Evolutionary conservation across 768 basidiomycete genomes (phyloP), one percentile per base, ranked within the genome.

Genomic region (Terana coerulea): DNA sequence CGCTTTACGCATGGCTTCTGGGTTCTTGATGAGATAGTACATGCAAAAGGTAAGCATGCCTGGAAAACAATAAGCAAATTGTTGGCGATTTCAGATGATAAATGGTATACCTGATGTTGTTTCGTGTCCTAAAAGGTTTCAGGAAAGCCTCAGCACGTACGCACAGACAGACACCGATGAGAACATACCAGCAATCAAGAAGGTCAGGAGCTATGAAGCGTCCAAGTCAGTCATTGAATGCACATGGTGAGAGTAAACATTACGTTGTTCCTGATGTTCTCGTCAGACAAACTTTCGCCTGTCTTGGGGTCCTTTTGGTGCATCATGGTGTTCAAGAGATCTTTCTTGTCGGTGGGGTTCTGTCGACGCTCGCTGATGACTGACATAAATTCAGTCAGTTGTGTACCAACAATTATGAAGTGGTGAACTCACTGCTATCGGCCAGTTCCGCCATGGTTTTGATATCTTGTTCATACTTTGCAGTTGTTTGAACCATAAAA

Each of bases 271-370:
- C 67, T 58, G 25, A 79, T 78, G 21, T 67, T 72, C 44, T 73
- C 67, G 35, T 74, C 71, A 0, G 70, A 61, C 45, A 79, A 60
- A 8, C 60, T 55, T 44, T 72, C 54, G 33, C 77, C 75, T 2
- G 76, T 75, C 59, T 72, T 71, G 0, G 71, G 65, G 57, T 79
- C 77, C 26, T 66, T 71, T 7, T 69, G 70, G 22, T 69, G 62
- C 40, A 79, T 51, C 76, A 79, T 77, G n/a, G 61, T 68, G 49
- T 73, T 69, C 10, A 79, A 63, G 7, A 79, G 58, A 55, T 79
- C 77, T 41, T 73, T 69, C 49, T 71, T 70, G 3, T 71, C 67
- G 1, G 59, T 63, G 1, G 72, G 72, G 40, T 73, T 66, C 3
- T 64, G 61, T 47, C 64, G 71, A 7, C 74, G 64, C 9, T 75